Evolutionary conservation across 345 rosid species (phyloP), one percentile per base, ranked within the genome.

Genomic region (Clarkia xantiana): DNA sequence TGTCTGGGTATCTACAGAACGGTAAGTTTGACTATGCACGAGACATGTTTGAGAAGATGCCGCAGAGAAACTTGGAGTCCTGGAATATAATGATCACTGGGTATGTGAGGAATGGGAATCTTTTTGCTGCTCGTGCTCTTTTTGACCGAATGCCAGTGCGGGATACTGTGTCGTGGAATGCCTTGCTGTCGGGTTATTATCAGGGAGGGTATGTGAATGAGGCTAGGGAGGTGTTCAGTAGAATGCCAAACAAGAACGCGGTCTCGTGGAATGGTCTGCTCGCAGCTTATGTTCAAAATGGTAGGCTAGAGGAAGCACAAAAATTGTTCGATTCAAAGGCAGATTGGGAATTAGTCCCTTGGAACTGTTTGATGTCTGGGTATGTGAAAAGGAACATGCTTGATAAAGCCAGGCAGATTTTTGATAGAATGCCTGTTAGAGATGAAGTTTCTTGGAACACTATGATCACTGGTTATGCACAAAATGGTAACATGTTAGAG

Each of bases 341-440:
- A 4, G 53, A 60, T 25, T 52, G 58, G 58, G 64, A 60, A 42
- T 40, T 60, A 1, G 51, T 60, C 14, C 57, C 64, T 19, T 60
- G 64, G 58, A 60, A 60, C 22, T 60, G 64, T 54, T 52, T 60
- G 57, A 52, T 60, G 64, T 47, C 47, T 7, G 64, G 64, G 40
- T 60, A 12, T 41, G 52, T 60, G 29, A 60, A 42, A 57, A 60
- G 47, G 53, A 52, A 52, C 53, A 4, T 34, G 38, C 14, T 60
- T 49, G 53, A 17, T 2, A 47, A 60, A 25, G 64, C 64, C 40
- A 60, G 64, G 40, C 34, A 39, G 40, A 57, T 60, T 42, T 60
- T 60, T 17, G 20, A 60, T 29, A 45, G 48, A 40, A 60, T 60
- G 64, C 57, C 47, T 3, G 42, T 52, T 23, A 60, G 45, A 50